A percentile compares a stretch with the other conserved stretches of the same genome.
Conservation (phyloP, 129 eudicot genomes). For the Deinandra increscens region DNA sequence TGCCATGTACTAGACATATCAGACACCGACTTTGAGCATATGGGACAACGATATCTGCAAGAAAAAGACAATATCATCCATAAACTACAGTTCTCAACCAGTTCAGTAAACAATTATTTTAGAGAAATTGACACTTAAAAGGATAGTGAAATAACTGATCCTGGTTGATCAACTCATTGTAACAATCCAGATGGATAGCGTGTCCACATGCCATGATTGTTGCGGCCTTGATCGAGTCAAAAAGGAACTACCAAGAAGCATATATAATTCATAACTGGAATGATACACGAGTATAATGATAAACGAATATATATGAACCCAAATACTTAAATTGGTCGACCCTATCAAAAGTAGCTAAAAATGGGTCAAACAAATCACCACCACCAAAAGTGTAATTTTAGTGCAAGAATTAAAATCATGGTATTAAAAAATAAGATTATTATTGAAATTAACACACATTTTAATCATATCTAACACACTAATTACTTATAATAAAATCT, state of each 20-base stretch:
- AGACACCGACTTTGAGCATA: constrained; percentile 70
- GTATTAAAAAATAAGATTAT: background rate
- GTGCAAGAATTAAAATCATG: background rate
- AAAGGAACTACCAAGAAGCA: constrained; percentile 64
- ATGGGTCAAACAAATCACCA: background rate
- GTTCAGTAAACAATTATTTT: background rate
- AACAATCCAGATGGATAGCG: constrained; percentile 72
- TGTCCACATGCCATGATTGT: constrained; percentile 80
- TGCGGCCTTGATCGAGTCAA: constrained; percentile 68
- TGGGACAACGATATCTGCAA: constrained; percentile 89
- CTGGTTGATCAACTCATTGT: constrained; percentile 51
- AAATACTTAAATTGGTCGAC: background rate
- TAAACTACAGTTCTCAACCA: constrained; percentile 11
- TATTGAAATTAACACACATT: background rate
- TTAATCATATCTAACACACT: background rate
- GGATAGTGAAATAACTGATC: constrained; percentile 51
- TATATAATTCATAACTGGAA: background rate
- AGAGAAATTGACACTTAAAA: background rate
- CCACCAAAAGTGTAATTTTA: background rate
- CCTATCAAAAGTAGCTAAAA: background rate
- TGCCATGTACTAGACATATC: constrained; percentile 56
- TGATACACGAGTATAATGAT: background rate
- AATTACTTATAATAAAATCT: background rate
- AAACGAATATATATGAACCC: background rate
- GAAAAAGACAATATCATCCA: constrained; percentile 4